Base-by-base conservation (phyloP, 257 asterid species). In the Solanum appendiculatum region DNA sequence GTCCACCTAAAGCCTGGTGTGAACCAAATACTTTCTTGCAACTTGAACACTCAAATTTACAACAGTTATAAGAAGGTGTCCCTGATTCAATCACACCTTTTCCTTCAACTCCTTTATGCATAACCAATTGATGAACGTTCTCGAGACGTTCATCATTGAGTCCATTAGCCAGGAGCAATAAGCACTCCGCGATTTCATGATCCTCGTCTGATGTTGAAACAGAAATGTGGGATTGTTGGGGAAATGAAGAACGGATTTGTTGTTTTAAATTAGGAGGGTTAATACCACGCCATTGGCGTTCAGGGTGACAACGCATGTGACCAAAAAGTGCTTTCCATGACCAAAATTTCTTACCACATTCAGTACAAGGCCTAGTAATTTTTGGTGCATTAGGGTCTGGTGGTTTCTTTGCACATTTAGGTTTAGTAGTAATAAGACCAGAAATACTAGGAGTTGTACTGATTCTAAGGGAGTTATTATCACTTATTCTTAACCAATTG, bases 231-330 rank as follows among this genome's bases (percentile, higher is more conserved):
- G 86, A 39, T 83, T 4, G 78, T 20, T 69, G 86, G n/a, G 80
- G 77, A 25, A 39, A 51, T 18, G 88, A 64, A 54, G 85, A 18
- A 23, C 33, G 0, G n/a, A 86, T 83, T 63, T 25, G 58, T 31
- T 72, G 87, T 66, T 83, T 87, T 72, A 88, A 11, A 87, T 85
- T 84, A 36, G 93, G 98, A 0, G 98, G 98, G 86, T 89, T 96
- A 14, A 97, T 95, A 0, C 99, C 99, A 1, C 99, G 93, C 98
- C 98, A 97, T 51, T 93, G 92, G 16, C 99, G 96, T 83, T 95
- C 98, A 1, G 99, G 99, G 89, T 97, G 99, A 91, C 99, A 97
- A 54, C 99, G 96, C 99, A 97, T 97, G 89, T 97, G 99, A 69
- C 99, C 99, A 83, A 92, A 97, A 64, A 97, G 99, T 23, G 99